Base-by-base conservation (phyloP, 352 stramenopile species). In the Pythium aquatile region DNA sequence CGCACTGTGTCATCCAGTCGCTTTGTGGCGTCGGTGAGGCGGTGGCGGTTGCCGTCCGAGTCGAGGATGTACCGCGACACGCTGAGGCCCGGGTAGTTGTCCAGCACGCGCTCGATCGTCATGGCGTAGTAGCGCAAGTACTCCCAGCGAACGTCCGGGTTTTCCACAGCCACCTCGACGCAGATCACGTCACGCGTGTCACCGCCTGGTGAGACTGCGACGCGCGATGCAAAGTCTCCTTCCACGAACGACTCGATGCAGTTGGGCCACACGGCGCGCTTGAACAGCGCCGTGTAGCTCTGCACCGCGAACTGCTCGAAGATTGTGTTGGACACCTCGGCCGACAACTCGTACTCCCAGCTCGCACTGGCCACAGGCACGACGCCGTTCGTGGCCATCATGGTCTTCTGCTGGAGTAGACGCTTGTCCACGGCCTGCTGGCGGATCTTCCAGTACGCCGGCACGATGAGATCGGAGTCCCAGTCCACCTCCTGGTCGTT, bases 301-400 rank as follows among this genome's bases (percentile, higher is more conserved):
- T 69, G 49, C 40, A 73, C 66, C 0, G 61, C 66, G 30, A 73
- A 64, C 30, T 73, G 60, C 20, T 73, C 61, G 32, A 69, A 73
- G 3, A 69, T 33, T 0, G 56, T 63, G 32, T 68, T 62, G 2
- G 54, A 53, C 2, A 73, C 13, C 32, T 69, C 61, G 7, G 52
- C 26, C 6, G 58, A 58, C 5, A 73, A 39, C 24, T 73, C 66
- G n/a, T 69, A 73, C 57, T 73, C 66, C 66, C 66, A 73, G 35
- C 49, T 65, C 9, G 62, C 35, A 17, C 32, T 62, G 9, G 48
- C 51, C 11, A 60, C 42, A 0, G 40, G 42, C 26, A 66, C 54
- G 4, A 70, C 37, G 3, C 44, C 46, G 33, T 47, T 63, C 20
- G n/a, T 40, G 3, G 61, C 61, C 61, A 67, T 67, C 53, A 58